Evolutionary conservation across 2,329 filamentous ascomycete species (phyloP).

Genomic region (Ceratocystis cubensis): DNA sequence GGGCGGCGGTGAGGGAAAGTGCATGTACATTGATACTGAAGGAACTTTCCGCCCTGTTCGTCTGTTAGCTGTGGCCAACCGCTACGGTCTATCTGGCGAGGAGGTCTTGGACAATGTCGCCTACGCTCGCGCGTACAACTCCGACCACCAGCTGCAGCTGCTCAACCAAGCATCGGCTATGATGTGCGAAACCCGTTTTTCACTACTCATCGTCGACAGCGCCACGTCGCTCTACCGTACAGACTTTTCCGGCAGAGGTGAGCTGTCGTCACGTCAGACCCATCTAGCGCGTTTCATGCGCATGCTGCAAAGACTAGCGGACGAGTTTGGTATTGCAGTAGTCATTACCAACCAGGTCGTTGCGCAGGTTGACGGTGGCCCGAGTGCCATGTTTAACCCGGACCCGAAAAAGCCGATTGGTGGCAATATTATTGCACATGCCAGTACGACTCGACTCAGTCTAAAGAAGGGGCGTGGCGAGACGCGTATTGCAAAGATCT

Average conservation of each 20-base stretch:
- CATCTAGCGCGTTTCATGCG: conserved; percentile 84
- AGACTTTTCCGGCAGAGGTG: conserved; percentile 91
- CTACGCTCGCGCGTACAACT: conserved; percentile 96
- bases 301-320: conserved; percentile 62
- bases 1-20: conserved; percentile 97
- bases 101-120: conserved; percentile 97
- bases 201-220: conserved; percentile 86
- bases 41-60: conserved; percentile 92
- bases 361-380: conserved; percentile 91
- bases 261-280: conserved; percentile 84
- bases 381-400: conserved; percentile 96
- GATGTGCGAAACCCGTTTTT: conserved; percentile 99
- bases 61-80: conserved; percentile 78
- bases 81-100: conserved; percentile 88
- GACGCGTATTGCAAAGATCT: conserved; percentile 97
- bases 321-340: conserved; percentile 89
- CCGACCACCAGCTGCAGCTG: conserved; percentile 89
- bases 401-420: conserved; percentile 99
- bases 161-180: conserved; percentile 91
- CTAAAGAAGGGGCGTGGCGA: conserved; percentile 91
- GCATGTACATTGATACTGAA: conserved; percentile 95
- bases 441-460: conserved; percentile 86
- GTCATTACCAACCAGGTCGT: conserved; percentile 99
- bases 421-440: conserved; percentile 96
- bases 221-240: conserved; percentile 92